Percentiles rank a stretch among this genome's conserved stretches.
Conservation (phyloP, 768 basidiomycete genomes). For the Podaxis pistillaris region DNA sequence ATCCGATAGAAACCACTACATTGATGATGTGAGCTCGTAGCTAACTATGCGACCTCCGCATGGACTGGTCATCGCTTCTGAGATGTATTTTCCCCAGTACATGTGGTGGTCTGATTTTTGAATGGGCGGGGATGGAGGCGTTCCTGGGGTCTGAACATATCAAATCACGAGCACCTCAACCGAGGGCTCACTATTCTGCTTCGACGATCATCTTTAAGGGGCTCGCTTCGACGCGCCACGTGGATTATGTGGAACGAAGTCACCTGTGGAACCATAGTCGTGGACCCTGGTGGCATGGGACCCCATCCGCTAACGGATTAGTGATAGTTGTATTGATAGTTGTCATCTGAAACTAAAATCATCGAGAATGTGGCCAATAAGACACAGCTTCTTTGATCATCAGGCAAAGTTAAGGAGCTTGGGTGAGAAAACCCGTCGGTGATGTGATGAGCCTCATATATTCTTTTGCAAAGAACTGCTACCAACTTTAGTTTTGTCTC, state of each 20-base stretch:
- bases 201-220: not conserved
- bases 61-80: constrained; percentile 2
- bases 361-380: not conserved
- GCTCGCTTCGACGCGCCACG: not conserved
- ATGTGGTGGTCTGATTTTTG: not conserved
- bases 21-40: not conserved
- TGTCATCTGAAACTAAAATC: not conserved
- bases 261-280: not conserved
- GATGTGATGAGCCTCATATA: not conserved
- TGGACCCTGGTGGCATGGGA: not conserved
- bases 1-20: not conserved
- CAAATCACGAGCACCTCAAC: constrained; percentile 2
- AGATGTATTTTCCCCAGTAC: not conserved
- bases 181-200: not conserved
- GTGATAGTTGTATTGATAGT: not conserved
- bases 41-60: not conserved
- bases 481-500: not conserved
- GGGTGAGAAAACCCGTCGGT: not conserved
- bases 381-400: not conserved
- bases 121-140: not conserved
- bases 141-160: not conserved
- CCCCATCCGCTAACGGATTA: not conserved
- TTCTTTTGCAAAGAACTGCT: not conserved
- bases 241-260: not conserved
- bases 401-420: not conserved